Percentiles rank a stretch among this genome's conserved stretches.
phyloP scores from a whole-genome alignment of 1,139 yeast species.

The Geotrichum macrosporum region DNA sequence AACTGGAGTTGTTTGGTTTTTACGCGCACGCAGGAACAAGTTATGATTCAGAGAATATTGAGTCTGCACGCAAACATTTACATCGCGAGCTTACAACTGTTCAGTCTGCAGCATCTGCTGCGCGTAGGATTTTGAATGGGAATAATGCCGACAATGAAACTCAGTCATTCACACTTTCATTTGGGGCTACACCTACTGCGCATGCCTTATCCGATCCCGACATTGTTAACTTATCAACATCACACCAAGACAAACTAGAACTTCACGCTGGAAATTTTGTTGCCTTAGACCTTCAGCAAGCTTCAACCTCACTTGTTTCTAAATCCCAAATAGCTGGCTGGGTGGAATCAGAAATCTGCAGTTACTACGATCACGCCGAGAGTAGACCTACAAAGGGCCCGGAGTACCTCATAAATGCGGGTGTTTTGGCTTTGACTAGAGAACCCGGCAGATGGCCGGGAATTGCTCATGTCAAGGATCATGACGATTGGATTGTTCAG shows the following conservation, averaged over 20 bases:
- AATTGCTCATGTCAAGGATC: slow-evolving; percentile 45
- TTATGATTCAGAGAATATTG: slow-evolving; percentile 48
- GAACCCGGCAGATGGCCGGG: slow-evolving; percentile 52
- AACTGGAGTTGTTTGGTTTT: slow-evolving; percentile 50
- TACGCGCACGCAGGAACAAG: slow-evolving; percentile 82
- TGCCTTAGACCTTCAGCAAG: slow-evolving; percentile 70
- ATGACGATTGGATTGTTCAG: slow-evolving; percentile 49
- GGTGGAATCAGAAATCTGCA: slow-evolving; percentile 60
- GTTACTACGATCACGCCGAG: slow-evolving; percentile 48
- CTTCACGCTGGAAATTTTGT: slow-evolving; percentile 78
- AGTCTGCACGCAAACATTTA: slow-evolving; percentile 48
- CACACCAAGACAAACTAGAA: slow-evolving; percentile 42
- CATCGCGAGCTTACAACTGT: slow-evolving; percentile 56
- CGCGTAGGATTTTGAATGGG: slow-evolving; percentile 35
- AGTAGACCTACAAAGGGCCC: too few species aligned
- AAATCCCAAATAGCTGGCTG: slow-evolving; percentile 50
- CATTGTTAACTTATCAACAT: background rate
- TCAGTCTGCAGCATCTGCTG: slow-evolving; percentile 47
- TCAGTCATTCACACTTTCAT: slow-evolving; percentile 49
- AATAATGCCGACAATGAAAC: slow-evolving; percentile 21
- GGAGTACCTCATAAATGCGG: slow-evolving; percentile 69
- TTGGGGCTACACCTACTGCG: slow-evolving; percentile 82
- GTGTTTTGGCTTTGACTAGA: slow-evolving; percentile 65
- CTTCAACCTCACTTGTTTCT: slow-evolving; percentile 57
- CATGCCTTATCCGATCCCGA: slow-evolving; percentile 49